phyloP scores from a whole-genome alignment of 116 monocot species.

The Trichopus zeylanicus region DNA sequence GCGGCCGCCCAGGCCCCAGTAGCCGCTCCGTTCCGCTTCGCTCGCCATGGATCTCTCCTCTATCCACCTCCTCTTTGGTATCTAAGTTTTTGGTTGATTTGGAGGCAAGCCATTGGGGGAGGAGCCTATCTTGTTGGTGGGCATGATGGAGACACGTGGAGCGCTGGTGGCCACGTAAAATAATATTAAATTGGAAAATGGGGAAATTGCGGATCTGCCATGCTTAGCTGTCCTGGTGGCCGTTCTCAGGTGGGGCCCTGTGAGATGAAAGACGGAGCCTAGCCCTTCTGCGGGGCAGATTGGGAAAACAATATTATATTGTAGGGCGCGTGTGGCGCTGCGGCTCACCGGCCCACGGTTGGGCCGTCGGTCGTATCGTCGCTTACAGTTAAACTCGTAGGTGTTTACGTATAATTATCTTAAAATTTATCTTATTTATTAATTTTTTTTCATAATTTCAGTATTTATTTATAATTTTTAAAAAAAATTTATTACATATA shows the following conservation, averaged over 20 bases:
- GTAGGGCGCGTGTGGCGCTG: no score
- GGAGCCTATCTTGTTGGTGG: not conserved
- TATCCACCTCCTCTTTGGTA: slow-evolving; percentile 1
- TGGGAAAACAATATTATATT: no score
- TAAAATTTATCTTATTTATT: no score
- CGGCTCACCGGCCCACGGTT: no score
- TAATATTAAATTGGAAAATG: not conserved
- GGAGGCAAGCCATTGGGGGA: not conserved
- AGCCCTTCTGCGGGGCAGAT: no score
- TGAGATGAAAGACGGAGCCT: no score
- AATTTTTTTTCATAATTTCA: no score
- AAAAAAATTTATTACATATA: no score
- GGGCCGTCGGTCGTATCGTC: no score
- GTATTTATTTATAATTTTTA: no score
- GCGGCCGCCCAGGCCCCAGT: slow-evolving; percentile 14
- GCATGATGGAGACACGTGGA: not conserved
- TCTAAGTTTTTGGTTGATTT: not conserved
- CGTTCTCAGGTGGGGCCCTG: not conserved
- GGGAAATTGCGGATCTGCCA: not conserved
- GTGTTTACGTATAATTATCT: no score
- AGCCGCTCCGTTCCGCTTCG: not conserved
- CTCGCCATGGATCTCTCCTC: not conserved
- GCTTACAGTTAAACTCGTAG: no score
- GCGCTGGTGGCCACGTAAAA: not conserved
- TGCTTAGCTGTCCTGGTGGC: not conserved